Evolutionary conservation across 176 grass and related monocot genomes (phyloP), one percentile per base, ranked within the genome.

Genomic region (Oryza australiensis): DNA sequence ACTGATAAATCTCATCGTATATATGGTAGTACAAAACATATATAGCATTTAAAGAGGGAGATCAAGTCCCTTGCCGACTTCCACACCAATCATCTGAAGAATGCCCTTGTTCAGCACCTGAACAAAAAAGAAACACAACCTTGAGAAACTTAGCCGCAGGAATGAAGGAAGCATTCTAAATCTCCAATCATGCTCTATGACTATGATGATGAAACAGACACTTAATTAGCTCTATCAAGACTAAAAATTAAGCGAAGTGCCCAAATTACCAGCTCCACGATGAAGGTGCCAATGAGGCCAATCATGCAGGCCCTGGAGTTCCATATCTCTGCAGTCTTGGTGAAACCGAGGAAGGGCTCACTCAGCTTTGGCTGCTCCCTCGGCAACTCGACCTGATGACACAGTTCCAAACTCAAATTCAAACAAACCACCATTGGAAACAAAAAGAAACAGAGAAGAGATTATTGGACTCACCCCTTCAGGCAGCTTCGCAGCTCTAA

Each of bases 291-390:
- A 63, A 91, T 81, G 66, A 94, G 59, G 59, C 92, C 92, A 38
- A 94, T 94, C 92, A 94, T 94, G 86, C 92, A 91, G 51, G 80
- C 86, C 26, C 92, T 84, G 4, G 92, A 94, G 75, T 94, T 91
- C 89, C 92, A 94, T 16, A 88, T 74, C 83, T 94, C 92, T 29
- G 92, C 92, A 6, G 92, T 94, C 26, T 62, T 78, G 35, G 92
- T 94, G 89, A 94, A 91, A 14, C 92, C 92, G 26, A 94, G 62
- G 80, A 94, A 91, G 12, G 92, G 79, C 66, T 89, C 83, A 24
- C 79, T 80, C 57, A 94, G 76, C 80, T 91, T 94, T 0, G 92
- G 92, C 53, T 94, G 83, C 80, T 81, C 76, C 83, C 77, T 89
- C 15, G 92, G 92, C 64, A 81, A 30, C 73, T 84, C 84, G 72